Evolutionary conservation across 129 eudicot genomes (phyloP), one percentile per base, ranked within the genome.

Genomic region (Flaveria ramosissima): DNA sequence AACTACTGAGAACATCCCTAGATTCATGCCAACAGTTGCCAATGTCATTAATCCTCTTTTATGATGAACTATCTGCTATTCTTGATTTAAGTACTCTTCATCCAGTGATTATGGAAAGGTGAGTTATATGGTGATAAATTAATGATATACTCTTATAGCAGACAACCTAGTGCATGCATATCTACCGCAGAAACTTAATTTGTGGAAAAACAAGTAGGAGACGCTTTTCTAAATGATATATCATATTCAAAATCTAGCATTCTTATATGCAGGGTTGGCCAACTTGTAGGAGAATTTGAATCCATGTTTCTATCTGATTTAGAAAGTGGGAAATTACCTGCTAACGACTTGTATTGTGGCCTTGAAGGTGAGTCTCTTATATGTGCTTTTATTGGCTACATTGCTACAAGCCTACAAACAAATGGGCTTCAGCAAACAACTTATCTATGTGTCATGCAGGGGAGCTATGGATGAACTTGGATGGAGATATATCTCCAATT

Each of bases 381-480:
- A 78, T 71, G 39, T 24, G 50, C 15, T 56, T 72, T 80, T 43
- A 4, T 41, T 53, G 51, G 14, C 51, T n/a, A 10, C 51, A 64
- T 53, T 39, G 14, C 51, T n/a, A 7, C 51, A 64, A 65, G 61
- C 39, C 0, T 16, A 15, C 51, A 41, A 72, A 57, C 11, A 0
- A 69, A 50, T 53, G 36, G 48, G 21, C 61, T 60, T 30, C 20
- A 66, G 26, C 23, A 53, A 73, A 65, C 53, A 60, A 61, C 42
- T 73, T 36, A 7, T 41, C 61, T 60, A 69, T 6, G 12, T 56
- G 69, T 79, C 13, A 50, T 55, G 84, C 82, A 91, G 97, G 97
- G 47, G 92, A 91, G 80, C 80, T 87, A 71, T 91, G 97, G 97
- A 91, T 91, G 97, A 91, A 91, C 79, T 79, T 91, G 82, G 95